Base-by-base conservation (phyloP, 441 rosid species). In the Syzygium syzygioides region DNA sequence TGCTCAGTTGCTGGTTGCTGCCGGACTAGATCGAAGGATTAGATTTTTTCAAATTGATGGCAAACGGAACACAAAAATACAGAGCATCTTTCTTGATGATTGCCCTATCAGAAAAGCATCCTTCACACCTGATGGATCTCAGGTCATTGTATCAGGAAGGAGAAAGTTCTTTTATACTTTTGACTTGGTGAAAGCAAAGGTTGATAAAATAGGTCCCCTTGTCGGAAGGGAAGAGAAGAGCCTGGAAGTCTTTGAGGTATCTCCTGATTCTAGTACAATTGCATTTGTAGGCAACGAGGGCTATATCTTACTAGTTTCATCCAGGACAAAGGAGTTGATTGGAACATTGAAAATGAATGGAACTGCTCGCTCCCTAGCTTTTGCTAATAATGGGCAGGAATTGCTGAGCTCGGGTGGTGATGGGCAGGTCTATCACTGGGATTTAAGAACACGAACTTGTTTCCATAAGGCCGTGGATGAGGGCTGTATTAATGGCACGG, bases 151-250 rank as follows among this genome's bases (percentile, higher is more conserved):
- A 86, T 91, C 99, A 1, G 99, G 99, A 83, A 94, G 99, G 91
- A 96, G 99, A 89, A 97, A 96, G 89, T 96, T 94, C 93, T 97
- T 97, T 89, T 96, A 96, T 93, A 94, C 95, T 92, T 95, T 97
- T 93, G 98, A 97, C 95, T 91, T 97, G 41, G 95, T 94, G 93
- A 92, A 95, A 85, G 99, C 97, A 9, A 92, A 88, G 89, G 94
- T 96, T 55, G 96, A 96, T 91, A 97, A 96, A 91, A 95, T 95
- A 60, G 98, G 99, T 10, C 99, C 98, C 11, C 93, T 97, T 55
- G 97, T 96, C 84, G 99, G 99, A 87, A 94, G 98, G 92, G 98
- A 97, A 88, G 99, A 97, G 93, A 96, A 93, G 93, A 97, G 99
- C 94, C 93, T 96, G 96, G 99, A 97, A 93, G 86, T 84, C 76